A percentile compares a stretch with the other conserved stretches of the same genome.
Conservation (phyloP, 257 asterid species). For the Catharanthus roseus region DNA sequence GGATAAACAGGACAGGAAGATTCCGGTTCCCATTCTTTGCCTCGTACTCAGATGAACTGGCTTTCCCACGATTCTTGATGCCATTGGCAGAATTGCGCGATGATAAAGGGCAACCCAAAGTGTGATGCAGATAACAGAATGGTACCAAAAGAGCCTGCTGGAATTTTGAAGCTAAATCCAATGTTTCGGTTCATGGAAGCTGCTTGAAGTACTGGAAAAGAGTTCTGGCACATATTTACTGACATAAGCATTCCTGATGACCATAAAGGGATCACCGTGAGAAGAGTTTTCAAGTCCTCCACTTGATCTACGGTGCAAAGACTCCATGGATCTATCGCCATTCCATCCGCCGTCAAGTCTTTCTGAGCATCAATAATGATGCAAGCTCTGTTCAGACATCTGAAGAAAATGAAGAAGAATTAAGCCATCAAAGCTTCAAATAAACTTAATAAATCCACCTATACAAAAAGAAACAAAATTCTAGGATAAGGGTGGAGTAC, state of each 20-base stretch:
- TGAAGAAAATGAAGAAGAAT: slow-evolving; percentile 3
- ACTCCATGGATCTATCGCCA: slow-evolving; percentile 47
- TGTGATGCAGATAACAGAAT: slow-evolving; percentile 35
- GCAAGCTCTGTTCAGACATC: slow-evolving; percentile 79
- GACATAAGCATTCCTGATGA: slow-evolving; percentile 46
- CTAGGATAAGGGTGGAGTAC: too few relatives aligned
- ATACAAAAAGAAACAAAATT: too few relatives aligned
- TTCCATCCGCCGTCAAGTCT: slow-evolving; percentile 37
- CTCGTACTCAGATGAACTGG: slow-evolving; percentile 30
- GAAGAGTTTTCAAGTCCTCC: slow-evolving; percentile 60
- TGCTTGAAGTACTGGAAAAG: slow-evolving; percentile 69
- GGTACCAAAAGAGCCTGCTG: slow-evolving; percentile 63
- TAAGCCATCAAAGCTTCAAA: too few relatives aligned
- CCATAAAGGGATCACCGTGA: slow-evolving; percentile 67
- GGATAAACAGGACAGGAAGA: slow-evolving; percentile 52
- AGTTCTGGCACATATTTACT: slow-evolving; percentile 39
- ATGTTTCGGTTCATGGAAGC: slow-evolving; percentile 51
- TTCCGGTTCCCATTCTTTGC: slow-evolving; percentile 65
- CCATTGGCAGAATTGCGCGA: slow-evolving; percentile 44
- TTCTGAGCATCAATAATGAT: slow-evolving; percentile 32
- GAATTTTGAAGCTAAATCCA: slow-evolving; percentile 43
- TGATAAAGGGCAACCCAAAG: slow-evolving; percentile 59
- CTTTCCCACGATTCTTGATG: slow-evolving; percentile 44
- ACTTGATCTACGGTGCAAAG: slow-evolving; percentile 74
- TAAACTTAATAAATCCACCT: too few relatives aligned